These are phyloP conservation scores for Lepiota brunneoincarnata DNA, from an alignment of 768 basidiomycete species.

Conservation along the genomic window DNA sequence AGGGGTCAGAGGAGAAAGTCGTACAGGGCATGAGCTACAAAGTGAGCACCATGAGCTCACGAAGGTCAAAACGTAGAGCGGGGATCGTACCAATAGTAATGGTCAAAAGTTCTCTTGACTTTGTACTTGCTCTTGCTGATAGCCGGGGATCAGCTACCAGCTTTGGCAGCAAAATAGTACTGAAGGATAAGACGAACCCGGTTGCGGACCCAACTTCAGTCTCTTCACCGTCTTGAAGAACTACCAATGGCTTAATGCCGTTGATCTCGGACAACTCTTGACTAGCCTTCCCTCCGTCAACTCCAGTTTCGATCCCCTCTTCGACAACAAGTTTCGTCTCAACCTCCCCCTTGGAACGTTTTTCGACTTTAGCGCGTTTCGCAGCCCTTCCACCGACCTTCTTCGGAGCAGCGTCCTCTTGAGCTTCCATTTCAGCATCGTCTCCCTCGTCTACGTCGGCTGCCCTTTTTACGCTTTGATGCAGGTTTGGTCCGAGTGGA, in stretches of 20 bases:
- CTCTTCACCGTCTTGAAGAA: slow-evolving; percentile 46
- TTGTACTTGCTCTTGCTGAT: slow-evolving; percentile 33
- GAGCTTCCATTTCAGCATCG: neutral
- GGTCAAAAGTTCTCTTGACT: slow-evolving; percentile 36
- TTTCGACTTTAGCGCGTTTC: neutral
- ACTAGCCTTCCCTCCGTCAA: too few relatives aligned
- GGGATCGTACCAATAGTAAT: slow-evolving; percentile 34
- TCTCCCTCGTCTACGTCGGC: neutral
- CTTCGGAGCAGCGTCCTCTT: slow-evolving; percentile 3
- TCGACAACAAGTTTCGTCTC: neutral
- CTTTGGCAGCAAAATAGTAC: neutral
- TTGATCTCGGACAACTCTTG: slow-evolving; percentile 29
- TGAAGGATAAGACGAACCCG: slow-evolving; percentile 22
- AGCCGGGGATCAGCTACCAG: neutral
- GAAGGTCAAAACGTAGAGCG: neutral
- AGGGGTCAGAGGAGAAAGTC: neutral
- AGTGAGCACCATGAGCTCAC: neutral
- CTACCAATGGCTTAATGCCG: slow-evolving; percentile 47
- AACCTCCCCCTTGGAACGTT: neutral
- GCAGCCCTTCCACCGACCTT: neutral
- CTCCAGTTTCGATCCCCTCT: too few relatives aligned
- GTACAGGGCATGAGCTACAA: slow-evolving; percentile 32
- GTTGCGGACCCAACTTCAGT: slow-evolving; percentile 41
- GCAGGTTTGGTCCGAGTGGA: neutral
- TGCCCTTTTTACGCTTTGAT: slow-evolving; percentile 9